A percentile compares a stretch with the other conserved stretches of the same genome.
phyloP scores from a whole-genome alignment of 2,329 filamentous ascomycete species.

The Didymella exigua region DNA sequence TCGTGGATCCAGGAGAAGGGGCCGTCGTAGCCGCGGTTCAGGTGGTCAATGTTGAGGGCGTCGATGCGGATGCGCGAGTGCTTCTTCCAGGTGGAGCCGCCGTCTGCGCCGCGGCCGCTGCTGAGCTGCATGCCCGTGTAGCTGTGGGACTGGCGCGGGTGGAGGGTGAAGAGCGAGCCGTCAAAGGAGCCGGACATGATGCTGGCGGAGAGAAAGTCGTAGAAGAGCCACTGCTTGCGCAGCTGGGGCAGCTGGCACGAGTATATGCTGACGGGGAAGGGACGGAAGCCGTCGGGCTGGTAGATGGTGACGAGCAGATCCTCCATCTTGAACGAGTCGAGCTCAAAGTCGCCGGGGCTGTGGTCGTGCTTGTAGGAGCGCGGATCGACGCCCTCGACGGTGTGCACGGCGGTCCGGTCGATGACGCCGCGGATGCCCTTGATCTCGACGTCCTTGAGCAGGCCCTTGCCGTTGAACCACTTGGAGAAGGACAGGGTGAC shows the following conservation, averaged over 20 bases:
- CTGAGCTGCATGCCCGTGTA: conserved; percentile 68
- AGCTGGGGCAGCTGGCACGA: conserved; percentile 92
- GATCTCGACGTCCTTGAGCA: conserved; percentile 89
- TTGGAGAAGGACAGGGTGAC: conserved; percentile 97
- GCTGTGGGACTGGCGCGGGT: conserved; percentile 87
- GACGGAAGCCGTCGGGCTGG: conserved; percentile 88
- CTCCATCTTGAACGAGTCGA: conserved; percentile 95
- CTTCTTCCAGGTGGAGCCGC: conserved; percentile 86
- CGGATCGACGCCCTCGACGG: conserved; percentile 75
- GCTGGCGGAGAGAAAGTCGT: conserved; percentile 93
- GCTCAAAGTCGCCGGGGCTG: conserved; percentile 91
- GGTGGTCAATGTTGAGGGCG: conserved; percentile 89
- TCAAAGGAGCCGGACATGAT: conserved; percentile 97
- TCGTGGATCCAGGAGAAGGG: conserved; percentile 98
- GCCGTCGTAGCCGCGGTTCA: conserved; percentile 90
- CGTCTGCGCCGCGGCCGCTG: conserved; percentile 63
- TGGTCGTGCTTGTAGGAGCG: conserved; percentile 87
- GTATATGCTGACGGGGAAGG: conserved; percentile 93
- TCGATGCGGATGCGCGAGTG: conserved; percentile 92
- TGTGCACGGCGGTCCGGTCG: conserved; percentile 82
- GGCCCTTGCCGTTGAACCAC: conserved; percentile 97
- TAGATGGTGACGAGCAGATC: conserved; percentile 91
- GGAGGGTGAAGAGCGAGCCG: conserved; percentile 94
- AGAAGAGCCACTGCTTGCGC: conserved; percentile 96
- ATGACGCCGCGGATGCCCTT: conserved; percentile 92